Evolutionary conservation across 148 eudicot species (phyloP), one percentile per base, ranked within the genome.

Genomic region (Rhododendron molle): DNA sequence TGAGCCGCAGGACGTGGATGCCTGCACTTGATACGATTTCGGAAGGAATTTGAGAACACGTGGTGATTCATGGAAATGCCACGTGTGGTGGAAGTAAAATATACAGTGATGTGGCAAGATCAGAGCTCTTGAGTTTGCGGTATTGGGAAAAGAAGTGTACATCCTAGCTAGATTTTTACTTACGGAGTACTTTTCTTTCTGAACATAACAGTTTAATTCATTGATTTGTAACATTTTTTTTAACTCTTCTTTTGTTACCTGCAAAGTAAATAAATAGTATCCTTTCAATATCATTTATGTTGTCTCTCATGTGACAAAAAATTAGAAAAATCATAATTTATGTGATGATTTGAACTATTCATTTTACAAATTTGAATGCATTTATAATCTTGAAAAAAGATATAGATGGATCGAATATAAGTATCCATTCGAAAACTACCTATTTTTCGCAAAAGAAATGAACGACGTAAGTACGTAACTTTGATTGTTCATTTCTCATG

Each of bases 1-100:
- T 83, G 18, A 50, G 71, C 81, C 76, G 81, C 34, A 73, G 90
- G 82, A 46, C 80, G 43, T 90, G 91, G 92, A 84, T 21, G 10
- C 92, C 92, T 40, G 89, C 78, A 69, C 87, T 90, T 28, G 92
- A 90, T 50, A 85, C 92, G 7, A 90, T 90, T 46, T 71, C 77
- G 20, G 92, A 90, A 81, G 86, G 69, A 30, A 49, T 72, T 23
- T 60, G 74, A 62, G 47, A 34, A 56, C 72, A n/a, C 54, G 81
- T 44, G 78, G 78, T 18, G 11, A 34, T 74, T 7, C 23, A 13
- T 0, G 23, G 56, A 32, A 21, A 28, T 81, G 83, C 69, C 83
- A 32, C 69, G 69, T 32, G 18, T 0, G 21, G 14, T 80, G 67
- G 67, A 34, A 80, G 40, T 21, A 15, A 49, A 52, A 20, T 80